Evolutionary conservation across 2,329 filamentous ascomycete genomes (phyloP), one percentile per base, ranked within the genome.

Genomic region (Pseudogymnoascus sp.): DNA sequence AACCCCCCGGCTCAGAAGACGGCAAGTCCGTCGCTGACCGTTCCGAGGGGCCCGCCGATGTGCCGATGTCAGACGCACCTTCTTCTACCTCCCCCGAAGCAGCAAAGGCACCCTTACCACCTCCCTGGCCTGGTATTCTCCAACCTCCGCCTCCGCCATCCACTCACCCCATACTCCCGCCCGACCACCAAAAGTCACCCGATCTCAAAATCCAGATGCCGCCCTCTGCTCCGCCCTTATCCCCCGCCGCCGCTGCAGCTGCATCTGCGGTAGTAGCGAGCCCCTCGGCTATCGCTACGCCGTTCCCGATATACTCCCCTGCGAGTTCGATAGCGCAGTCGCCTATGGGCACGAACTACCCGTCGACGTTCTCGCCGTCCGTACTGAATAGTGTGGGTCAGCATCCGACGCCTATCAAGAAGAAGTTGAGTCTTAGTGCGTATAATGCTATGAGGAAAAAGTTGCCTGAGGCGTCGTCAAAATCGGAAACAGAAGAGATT

Each of bases 391-490:
- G 80, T 13, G 68, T 76, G 7, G 72, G 72, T 5, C 77, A 77
- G 8, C 78, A 79, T 21, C 82, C 83, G 2, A 87, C 83, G 66
- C 85, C 86, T 2, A 76, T 85, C 33, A 87, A 86, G 74, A 88
- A 88, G 78, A 88, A 87, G 72, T 75, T 88, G 38, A 87, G 83
- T 66, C 72, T 88, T 1, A 87, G 84, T 69, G 86, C 88, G 69
- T 88, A 88, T 69, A 86, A 84, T 70, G 79, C 79, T 2, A 79
- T 79, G 2, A 79, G 71, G 69, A 77, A 74, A 29, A 78, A 77
- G 65, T 13, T 35, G 16, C 42, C 31, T 33, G 31, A 10, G 10
- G 31, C 31, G 24, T 24, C 24, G 24, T 62, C 64, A 4, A 64
- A 50, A 35, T 61, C 62, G 3, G 65, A 63, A 8, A 24, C 24